Evolutionary conservation across 331 rosid genomes (phyloP).

Genomic region (Malus hybrid): DNA sequence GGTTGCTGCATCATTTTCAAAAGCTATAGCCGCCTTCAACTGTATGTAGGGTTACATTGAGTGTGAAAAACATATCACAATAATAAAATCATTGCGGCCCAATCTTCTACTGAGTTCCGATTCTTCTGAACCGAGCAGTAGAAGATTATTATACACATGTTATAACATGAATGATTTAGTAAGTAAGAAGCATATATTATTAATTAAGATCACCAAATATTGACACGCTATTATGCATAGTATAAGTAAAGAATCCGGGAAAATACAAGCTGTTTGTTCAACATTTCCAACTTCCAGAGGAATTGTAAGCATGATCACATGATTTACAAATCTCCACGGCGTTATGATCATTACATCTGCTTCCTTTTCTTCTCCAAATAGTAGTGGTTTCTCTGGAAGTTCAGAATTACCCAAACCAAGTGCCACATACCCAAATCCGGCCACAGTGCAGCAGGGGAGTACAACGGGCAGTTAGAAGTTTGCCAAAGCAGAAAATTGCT

Average conservation of each 20-base stretch:
- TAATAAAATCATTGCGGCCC: no score
- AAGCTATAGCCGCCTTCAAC: constrained; percentile 9
- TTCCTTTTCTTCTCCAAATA: constrained; percentile 50
- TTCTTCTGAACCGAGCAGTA: no score
- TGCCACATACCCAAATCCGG: constrained; percentile 50
- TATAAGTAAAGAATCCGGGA: no score
- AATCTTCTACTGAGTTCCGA: no score
- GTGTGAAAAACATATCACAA: neutral
- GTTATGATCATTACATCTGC: constrained; percentile 1
- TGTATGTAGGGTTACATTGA: no score
- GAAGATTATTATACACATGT: no score
- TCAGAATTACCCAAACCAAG: constrained; percentile 44
- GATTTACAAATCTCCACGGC: neutral
- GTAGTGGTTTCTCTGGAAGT: constrained; percentile 36
- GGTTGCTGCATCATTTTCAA: constrained; percentile 11
- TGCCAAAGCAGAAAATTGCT: constrained; percentile 68
- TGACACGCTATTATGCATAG: no score
- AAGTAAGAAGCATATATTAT: no score
- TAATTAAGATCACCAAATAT: no score
- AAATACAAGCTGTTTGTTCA: neutral
- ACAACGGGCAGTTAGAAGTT: constrained; percentile 27
- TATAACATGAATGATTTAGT: no score
- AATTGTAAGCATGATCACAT: neutral
- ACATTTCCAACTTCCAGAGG: neutral
- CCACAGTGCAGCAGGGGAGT: constrained; percentile 42